Evolutionary conservation across 371 early-diverging fungal species (phyloP), one percentile per base, ranked within the genome.

Genomic region (Apophysomyces elegans): DNA sequence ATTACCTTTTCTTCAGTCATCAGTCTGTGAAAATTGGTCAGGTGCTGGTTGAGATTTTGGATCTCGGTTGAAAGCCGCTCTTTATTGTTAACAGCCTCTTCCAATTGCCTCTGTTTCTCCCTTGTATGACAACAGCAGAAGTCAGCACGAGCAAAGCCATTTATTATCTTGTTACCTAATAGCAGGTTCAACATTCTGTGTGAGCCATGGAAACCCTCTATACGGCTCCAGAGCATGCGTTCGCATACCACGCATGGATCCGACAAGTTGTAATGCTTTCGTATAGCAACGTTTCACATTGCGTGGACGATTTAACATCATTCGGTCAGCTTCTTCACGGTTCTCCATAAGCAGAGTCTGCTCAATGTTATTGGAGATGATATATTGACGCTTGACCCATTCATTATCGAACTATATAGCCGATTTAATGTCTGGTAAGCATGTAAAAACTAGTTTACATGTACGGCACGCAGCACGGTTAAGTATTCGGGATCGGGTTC

Each of bases 241-340:
- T 14, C 74, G 69, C 70, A 85, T 73, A 62, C 84, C 84, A 0
- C 36, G 16, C 35, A 56, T 62, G 21, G 72, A 84, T 59, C 96
- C 96, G 12, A 96, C 85, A 54, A 75, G 75, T 61, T 86, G 84
- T 4, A 89, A 83, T 44, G 89, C 81, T 7, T 68, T 69, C 0
- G 95, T 90, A 65, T 86, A 88, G 58, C 95, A 93, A 0, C 72
- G 67, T 0, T 59, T 73, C 16, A 96, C 89, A 61, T 96, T 96
- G 9, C 59, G 74, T 4, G 96, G 96, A 8, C 57, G 69, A 0
- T 77, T 79, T 11, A 62, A 63, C 78, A 93, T 94, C 16, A 96
- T 58, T 0, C 70, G 59, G 68, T 96, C 93, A 9, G 93, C 98
- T 37, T 87, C 83, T 0, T 70, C 67, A 57, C 95, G 90, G 26